Base-by-base conservation (phyloP, 495 filamentous ascomycete genomes). In the Trichoderma gamsii region DNA sequence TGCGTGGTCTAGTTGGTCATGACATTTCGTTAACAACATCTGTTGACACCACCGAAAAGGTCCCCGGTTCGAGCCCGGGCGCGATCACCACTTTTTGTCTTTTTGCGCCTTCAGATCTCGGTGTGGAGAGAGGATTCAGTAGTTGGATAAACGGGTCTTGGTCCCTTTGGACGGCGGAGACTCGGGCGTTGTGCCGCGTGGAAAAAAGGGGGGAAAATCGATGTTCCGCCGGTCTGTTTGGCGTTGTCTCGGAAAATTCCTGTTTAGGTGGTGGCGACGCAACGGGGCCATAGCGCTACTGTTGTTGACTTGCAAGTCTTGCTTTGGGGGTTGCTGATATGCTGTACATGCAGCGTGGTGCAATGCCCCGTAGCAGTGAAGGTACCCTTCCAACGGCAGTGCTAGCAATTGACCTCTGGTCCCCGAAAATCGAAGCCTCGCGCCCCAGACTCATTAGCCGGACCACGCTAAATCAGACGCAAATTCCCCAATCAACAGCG, bases 11-110 rank as follows among this genome's bases (percentile, higher is more conserved):
- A 61, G 56, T 61, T 61, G 56, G 56, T 61, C 56, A 61, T 61
- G 56, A 61, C 56, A 61, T 61, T 61, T 61, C 56, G 56, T 61
- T 61, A 61, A 61, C 52, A 61, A 61, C 56, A 29, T 61, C 25
- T 13, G 56, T 61, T 61, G 56, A 61, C 56, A 16, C 56, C 56
- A 61, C 56, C 56, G 56, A 61, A 61, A 61, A 61, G 56, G 56
- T 61, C 56, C 56, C 56, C 56, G 56, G 56, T 61, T 61, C 56
- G 56, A 61, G 56, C 56, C 56, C 56, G 56, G 56, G 56, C 56
- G 56, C 11, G 11, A 61, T 61, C 56, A 61, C 29, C n/a, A 21
- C 56, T 61, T 61, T 61, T 61, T 61, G 56, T 23, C 56, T 61
- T 15, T 15, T 32, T 27, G 56, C 25, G 21, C n/a, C 51, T 21